A percentile compares a stretch with the other conserved stretches of the same genome.
These are phyloP conservation scores for Pleurotus djamor DNA, from an alignment of 768 basidiomycete genomes.

Conservation along the genomic window DNA sequence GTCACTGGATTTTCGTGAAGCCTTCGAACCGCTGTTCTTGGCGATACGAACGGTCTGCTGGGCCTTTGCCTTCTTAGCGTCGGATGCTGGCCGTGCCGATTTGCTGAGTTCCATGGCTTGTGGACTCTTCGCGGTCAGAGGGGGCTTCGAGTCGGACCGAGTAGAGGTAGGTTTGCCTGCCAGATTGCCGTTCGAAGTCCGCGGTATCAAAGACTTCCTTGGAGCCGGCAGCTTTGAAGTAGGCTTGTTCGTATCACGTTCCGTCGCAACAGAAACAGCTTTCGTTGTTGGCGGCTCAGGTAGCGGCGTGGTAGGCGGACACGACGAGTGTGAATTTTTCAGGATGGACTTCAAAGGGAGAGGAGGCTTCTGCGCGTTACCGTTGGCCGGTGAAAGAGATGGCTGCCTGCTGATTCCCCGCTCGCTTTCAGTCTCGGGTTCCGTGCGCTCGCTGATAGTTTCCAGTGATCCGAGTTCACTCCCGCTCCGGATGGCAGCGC, in stretches of 20 bases:
- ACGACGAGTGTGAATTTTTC: neutral
- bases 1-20: neutral
- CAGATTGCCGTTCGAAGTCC: neutral
- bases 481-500: neutral
- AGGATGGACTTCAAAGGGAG: neutral
- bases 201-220: slow-evolving; percentile 1
- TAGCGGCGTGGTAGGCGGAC: neutral
- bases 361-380: neutral
- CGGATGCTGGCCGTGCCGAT: neutral
- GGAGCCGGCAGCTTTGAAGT: neutral
- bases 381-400: neutral
- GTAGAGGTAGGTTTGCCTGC: neutral
- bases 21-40: neutral
- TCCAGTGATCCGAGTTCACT: slow-evolving; percentile 3
- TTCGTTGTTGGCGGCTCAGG: neutral
- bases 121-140: neutral
- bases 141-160: neutral
- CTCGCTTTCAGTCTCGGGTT: slow-evolving; percentile 2
- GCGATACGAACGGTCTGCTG: neutral
- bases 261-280: neutral
- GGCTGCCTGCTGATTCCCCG: neutral
- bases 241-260: neutral
- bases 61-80: neutral
- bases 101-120: neutral
- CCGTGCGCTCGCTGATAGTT: slow-evolving; percentile 6